phyloP scores from a whole-genome alignment of 305 asterid genomes.

The Fraxinus angustifolia region DNA sequence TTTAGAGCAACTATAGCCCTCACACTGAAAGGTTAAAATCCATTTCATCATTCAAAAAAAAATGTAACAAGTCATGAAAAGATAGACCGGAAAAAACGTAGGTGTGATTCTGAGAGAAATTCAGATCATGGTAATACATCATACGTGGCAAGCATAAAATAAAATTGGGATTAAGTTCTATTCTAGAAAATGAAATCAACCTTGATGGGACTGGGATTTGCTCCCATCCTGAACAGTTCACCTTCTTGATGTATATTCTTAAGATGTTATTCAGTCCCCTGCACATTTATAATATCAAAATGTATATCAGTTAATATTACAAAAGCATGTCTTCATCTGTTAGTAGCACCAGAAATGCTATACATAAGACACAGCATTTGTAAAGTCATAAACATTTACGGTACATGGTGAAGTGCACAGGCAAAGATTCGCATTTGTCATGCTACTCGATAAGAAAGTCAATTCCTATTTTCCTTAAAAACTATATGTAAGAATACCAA shows the following conservation, averaged over 20 bases:
- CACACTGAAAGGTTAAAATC: conserved; percentile 51
- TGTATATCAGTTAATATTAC: background rate
- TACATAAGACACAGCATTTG: background rate
- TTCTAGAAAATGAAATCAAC: conserved; percentile 35
- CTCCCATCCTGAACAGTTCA: conserved; percentile 78
- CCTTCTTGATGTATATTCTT: conserved; percentile 84
- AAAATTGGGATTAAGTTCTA: conserved; percentile 1
- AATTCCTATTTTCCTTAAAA: background rate
- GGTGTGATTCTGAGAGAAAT: background rate
- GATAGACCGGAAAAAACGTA: background rate
- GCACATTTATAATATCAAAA: conserved; percentile 25
- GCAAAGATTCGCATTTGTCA: conserved; percentile 3
- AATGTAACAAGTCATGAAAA: conserved; percentile 3
- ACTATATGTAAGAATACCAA: background rate
- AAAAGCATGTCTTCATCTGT: conserved; percentile 9
- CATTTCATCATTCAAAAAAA: conserved; percentile 9
- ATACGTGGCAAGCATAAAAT: background rate
- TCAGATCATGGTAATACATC: background rate
- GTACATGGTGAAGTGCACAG: background rate
- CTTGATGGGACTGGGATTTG: conserved; percentile 81
- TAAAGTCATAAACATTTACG: background rate
- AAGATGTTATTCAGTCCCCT: conserved; percentile 91
- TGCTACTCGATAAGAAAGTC: background rate
- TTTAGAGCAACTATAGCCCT: conserved; percentile 87
- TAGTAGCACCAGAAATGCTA: background rate